These are phyloP conservation scores for Penicillium chermesinum DNA, from an alignment of 495 filamentous ascomycete genomes.

Conservation along the genomic window DNA sequence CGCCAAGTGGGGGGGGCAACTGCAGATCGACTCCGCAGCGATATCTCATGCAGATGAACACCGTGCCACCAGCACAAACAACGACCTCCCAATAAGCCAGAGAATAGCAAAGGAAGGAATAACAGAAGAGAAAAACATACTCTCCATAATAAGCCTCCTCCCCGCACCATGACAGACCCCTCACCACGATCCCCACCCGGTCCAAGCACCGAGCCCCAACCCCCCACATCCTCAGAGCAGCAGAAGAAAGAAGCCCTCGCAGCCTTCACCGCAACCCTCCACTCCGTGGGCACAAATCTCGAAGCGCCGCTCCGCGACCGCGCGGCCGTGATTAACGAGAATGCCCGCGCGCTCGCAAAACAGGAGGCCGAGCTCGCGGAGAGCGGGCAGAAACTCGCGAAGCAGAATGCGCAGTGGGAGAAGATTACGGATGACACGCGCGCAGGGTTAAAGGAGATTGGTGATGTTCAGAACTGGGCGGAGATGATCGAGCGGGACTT, in stretches of 20 bases:
- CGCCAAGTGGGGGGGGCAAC: no score
- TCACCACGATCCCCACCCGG: background rate
- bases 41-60: no score
- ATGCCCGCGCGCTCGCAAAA: conserved; percentile 59
- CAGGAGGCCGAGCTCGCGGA: conserved; percentile 68
- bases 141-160: background rate
- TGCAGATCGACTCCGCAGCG: no score
- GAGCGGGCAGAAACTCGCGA: conserved; percentile 59
- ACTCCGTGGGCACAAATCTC: conserved; percentile 62
- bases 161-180: background rate
- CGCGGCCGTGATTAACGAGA: conserved; percentile 68
- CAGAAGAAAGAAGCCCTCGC: conserved; percentile 57
- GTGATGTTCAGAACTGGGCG: conserved; percentile 97
- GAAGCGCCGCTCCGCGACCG: conserved; percentile 67
- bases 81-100: no score
- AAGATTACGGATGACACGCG: conserved; percentile 64
- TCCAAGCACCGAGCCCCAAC: background rate
- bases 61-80: no score
- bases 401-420: conserved; percentile 65
- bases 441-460: conserved; percentile 80
- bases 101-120: no score
- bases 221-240: conserved; percentile 7
- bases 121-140: no score
- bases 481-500: conserved; percentile 93
- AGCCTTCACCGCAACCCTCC: conserved; percentile 73